Percentiles rank a stretch among this genome's conserved stretches.
These are phyloP conservation scores for Hermanozyma aechmeae DNA, from an alignment of 805 yeast genomes.

Conservation along the genomic window DNA sequence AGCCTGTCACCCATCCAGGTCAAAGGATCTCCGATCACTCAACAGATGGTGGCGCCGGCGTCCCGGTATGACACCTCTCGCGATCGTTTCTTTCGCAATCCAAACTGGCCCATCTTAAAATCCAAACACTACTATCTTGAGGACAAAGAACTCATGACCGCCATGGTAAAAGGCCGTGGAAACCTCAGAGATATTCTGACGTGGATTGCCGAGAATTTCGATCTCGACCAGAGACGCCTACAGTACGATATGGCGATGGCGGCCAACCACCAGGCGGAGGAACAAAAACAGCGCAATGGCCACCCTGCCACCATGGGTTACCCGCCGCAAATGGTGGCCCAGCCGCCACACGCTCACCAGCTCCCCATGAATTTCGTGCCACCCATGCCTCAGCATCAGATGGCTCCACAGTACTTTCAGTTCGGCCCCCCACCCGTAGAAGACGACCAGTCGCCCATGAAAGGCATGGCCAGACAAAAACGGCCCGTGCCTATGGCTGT, in stretches of 20 bases:
- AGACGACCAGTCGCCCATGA: constrained; percentile 30
- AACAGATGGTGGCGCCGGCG: too few relatives aligned
- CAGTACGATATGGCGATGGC: constrained; percentile 6
- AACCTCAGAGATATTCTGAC: constrained; percentile 29
- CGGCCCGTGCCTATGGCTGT: constrained; percentile 3
- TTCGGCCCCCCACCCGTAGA: constrained; percentile 4
- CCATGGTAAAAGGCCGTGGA: constrained; percentile 34
- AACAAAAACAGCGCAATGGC: constrained; percentile 2
- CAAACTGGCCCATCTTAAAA: constrained; percentile 28
- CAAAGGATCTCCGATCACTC: constrained; percentile 18
- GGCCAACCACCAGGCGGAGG: background rate
- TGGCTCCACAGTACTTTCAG: background rate
- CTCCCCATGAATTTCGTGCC: too few relatives aligned
- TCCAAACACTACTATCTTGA: constrained; percentile 27
- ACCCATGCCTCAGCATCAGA: background rate
- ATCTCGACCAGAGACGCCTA: constrained; percentile 6
- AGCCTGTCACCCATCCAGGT: constrained; percentile 29
- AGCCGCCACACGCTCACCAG: background rate
- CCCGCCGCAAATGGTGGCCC: constrained; percentile 1
- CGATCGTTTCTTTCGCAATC: too few relatives aligned
- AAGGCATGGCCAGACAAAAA: constrained; percentile 23
- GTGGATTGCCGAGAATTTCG: constrained; percentile 26
- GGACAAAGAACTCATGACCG: constrained; percentile 33
- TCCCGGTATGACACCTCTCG: too few relatives aligned
- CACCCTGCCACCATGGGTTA: background rate